phyloP scores from a whole-genome alignment of 2,329 filamentous ascomycete species.

The Myriosclerotinia curreyana region DNA sequence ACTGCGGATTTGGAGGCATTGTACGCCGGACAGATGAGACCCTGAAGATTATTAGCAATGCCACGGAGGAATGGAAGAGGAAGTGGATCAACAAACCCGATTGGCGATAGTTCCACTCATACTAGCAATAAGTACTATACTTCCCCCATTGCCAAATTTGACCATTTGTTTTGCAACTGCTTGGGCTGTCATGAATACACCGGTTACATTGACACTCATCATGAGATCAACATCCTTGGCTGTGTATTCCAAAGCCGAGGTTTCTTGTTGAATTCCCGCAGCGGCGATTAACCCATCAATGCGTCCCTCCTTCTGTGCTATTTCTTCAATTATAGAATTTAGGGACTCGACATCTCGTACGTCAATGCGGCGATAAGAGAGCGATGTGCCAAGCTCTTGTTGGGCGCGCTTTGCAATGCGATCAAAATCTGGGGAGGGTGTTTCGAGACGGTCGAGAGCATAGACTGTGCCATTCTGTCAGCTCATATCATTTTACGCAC shows the following conservation, averaged over 20 bases:
- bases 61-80: conserved; percentile 24
- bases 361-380: conserved; percentile 73
- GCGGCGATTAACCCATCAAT: conserved; percentile 75
- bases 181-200: conserved; percentile 80
- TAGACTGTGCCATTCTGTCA: conserved; percentile 28
- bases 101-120: conserved; percentile 69
- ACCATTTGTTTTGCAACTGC: conserved; percentile 79
- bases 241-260: conserved; percentile 74
- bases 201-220: conserved; percentile 83
- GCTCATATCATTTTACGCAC: neutral
- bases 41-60: conserved; percentile 39
- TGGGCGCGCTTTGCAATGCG: conserved; percentile 49
- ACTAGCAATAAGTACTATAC: conserved; percentile 65
- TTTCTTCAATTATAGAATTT: conserved; percentile 63
- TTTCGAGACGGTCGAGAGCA: conserved; percentile 39
- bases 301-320: conserved; percentile 66
- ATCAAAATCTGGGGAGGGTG: conserved; percentile 55
- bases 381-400: conserved; percentile 53
- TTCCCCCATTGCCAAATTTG: conserved; percentile 54
- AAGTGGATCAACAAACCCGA: conserved; percentile 46
- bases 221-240: conserved; percentile 73
- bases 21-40: conserved; percentile 63
- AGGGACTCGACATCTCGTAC: conserved; percentile 69
- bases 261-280: conserved; percentile 77
- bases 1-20: conserved; percentile 75